Base-by-base conservation (phyloP, 345 rosid genomes). In the Geranium brycei region DNA sequence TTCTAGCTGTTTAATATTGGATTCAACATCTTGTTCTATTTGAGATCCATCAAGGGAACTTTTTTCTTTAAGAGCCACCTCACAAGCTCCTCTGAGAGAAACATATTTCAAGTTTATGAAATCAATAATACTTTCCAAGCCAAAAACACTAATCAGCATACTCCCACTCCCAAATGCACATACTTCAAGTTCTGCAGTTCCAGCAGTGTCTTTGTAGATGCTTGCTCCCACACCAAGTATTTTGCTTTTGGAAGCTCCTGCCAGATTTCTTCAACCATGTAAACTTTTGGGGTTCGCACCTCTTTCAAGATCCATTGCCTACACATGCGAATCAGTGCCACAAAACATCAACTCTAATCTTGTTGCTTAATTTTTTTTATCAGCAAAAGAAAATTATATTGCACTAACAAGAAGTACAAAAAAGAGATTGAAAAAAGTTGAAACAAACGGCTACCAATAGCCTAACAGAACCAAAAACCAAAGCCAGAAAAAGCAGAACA, bases 221-320 rank as follows among this genome's bases (percentile, higher is more conserved):
- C 72, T 57, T 71, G 73, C 72, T 92, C 95, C 97, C 96, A 92
- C 64, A 79, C 77, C 78, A 81, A 53, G 78, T 87, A 92, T 76
- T 87, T 92, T 19, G 98, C 95, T 74, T 79, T 87, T 15, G 95
- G 78, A 53, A 92, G 86, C 76, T 85, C 95, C 71, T 87, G 87
- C 95, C 96, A 92, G 63, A 92, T 92, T 64, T 81, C 95, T 66
- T 92, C 95, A 28, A 89, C 84, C 83, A 86, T 83, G 53, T 86
- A 82, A 82, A 47, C 93, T 79, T 13, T 67, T 79, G 59, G 79
- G 83, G 61, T 84, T 73, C 58, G 91, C 83, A 16, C 82, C 85
- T 79, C 88, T 80, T 59, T 90, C 96, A 67, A 89, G 93, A 72
- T 92, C 90, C 78, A 92, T 68, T 32, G 97, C 96, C 95, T 89